These are phyloP conservation scores for Penicillium argentinense DNA, from an alignment of 495 filamentous ascomycete genomes.

Conservation along the genomic window DNA sequence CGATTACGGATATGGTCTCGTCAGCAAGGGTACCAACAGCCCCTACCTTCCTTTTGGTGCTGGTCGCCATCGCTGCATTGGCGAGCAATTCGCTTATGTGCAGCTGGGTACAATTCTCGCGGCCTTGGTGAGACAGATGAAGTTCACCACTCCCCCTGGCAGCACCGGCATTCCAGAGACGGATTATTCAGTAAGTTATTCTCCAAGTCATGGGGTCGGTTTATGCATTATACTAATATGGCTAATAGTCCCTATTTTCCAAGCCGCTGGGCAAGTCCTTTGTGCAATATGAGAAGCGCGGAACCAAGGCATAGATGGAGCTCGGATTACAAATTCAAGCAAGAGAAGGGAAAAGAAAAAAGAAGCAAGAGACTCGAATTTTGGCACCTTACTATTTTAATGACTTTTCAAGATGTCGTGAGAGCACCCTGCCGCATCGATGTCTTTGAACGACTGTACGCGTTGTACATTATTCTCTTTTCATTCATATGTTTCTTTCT, in stretches of 20 bases:
- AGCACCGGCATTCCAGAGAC: constrained; percentile 42
- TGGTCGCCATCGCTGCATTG: constrained; percentile 57
- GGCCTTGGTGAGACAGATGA: constrained; percentile 47
- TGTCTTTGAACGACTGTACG: constrained; percentile 13
- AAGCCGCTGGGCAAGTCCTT: constrained; percentile 45
- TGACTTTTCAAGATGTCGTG: constrained; percentile 12
- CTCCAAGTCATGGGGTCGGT: neutral
- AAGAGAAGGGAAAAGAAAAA: neutral
- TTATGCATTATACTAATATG: constrained; percentile 12
- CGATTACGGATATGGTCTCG: constrained; percentile 48
- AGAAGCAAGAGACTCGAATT: neutral
- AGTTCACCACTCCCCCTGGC: constrained; percentile 35
- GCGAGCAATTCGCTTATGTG: constrained; percentile 57
- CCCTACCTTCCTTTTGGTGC: constrained; percentile 58
- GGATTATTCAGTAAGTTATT: constrained; percentile 47
- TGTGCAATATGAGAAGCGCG: constrained; percentile 45
- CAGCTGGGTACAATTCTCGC: constrained; percentile 50
- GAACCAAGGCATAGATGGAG: constrained; percentile 30
- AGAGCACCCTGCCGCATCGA: constrained; percentile 1
- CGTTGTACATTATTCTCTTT: constrained; percentile 25
- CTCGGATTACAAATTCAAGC: neutral
- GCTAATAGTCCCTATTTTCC: constrained; percentile 48
- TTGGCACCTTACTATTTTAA: constrained; percentile 11
- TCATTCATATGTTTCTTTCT: constrained; percentile 3
- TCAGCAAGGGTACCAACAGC: constrained; percentile 53